These are phyloP conservation scores for Acanthochlamys bracteata DNA, from an alignment of 106 monocot genomes.

Conservation along the genomic window DNA sequence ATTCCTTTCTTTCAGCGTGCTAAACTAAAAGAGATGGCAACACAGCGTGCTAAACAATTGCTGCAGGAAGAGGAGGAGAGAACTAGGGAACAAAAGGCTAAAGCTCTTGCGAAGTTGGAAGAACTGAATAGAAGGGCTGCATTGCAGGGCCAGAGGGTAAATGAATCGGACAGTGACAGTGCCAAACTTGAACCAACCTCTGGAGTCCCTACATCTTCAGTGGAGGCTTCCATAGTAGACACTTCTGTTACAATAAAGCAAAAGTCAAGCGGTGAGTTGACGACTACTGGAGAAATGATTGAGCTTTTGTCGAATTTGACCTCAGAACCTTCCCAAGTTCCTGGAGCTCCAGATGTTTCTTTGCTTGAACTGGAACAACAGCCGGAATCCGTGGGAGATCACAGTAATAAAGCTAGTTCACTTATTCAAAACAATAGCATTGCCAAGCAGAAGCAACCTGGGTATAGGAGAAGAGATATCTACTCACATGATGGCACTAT, in stretches of 20 bases:
- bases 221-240: background rate
- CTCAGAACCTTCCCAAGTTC: background rate
- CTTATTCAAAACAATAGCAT: conserved; percentile 13
- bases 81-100: conserved; percentile 72
- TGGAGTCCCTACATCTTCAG: background rate
- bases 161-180: background rate
- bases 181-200: background rate
- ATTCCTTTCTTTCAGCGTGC: conserved; percentile 34
- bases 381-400: background rate
- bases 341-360: background rate
- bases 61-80: conserved; percentile 79
- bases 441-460: conserved; percentile 42
- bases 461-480: conserved; percentile 36
- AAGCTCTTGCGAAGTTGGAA: conserved; percentile 91
- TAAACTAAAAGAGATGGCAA: conserved; percentile 65
- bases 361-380: conserved; percentile 2
- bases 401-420: conserved; percentile 7
- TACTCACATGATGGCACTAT: conserved; percentile 17
- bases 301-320: background rate
- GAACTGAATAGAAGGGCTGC: conserved; percentile 60
- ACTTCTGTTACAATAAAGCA: background rate
- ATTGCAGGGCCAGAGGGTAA: background rate
- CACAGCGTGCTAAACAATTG: conserved; percentile 62
- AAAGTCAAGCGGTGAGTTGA: background rate
- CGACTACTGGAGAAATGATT: background rate